Conservation (phyloP, 2,329 filamentous ascomycete species). For the Cladosporium sp. region DNA sequence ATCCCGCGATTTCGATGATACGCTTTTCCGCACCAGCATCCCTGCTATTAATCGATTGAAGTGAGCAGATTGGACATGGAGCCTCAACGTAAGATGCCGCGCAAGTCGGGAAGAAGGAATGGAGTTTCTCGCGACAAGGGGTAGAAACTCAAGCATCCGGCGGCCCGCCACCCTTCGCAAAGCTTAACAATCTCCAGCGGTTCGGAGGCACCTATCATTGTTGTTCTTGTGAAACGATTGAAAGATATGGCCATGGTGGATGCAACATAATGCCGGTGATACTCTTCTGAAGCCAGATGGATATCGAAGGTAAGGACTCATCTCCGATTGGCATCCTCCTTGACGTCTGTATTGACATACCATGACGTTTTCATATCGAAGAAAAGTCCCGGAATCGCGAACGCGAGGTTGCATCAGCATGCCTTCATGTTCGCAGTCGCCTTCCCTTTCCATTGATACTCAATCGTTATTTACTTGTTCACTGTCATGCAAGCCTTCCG, state of each 20-base stretch:
- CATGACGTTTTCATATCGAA: constrained; percentile 5
- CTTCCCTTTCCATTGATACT: background rate
- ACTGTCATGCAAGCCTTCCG: constrained; percentile 7
- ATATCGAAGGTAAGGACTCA: background rate
- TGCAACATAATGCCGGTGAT: background rate
- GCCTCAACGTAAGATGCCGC: constrained; percentile 2
- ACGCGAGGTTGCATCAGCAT: background rate
- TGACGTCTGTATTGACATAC: constrained; percentile 1
- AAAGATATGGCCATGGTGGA: background rate
- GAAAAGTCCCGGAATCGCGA: constrained; percentile 11
- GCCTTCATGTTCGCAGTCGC: background rate
- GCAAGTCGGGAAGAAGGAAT: constrained; percentile 2
- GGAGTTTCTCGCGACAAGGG: background rate
- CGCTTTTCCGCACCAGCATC: background rate
- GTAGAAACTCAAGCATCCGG: background rate
- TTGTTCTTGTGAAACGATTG: background rate
- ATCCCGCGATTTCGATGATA: background rate
- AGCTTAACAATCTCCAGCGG: constrained; percentile 1
- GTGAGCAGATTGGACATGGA: background rate
- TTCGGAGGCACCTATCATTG: background rate
- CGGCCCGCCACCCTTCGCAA: constrained; percentile 4
- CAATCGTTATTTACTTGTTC: background rate
- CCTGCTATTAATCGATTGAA: background rate
- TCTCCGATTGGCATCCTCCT: background rate
- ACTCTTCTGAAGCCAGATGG: background rate